phyloP scores from a whole-genome alignment of 768 basidiomycete species.

The Boletellus sp. region DNA sequence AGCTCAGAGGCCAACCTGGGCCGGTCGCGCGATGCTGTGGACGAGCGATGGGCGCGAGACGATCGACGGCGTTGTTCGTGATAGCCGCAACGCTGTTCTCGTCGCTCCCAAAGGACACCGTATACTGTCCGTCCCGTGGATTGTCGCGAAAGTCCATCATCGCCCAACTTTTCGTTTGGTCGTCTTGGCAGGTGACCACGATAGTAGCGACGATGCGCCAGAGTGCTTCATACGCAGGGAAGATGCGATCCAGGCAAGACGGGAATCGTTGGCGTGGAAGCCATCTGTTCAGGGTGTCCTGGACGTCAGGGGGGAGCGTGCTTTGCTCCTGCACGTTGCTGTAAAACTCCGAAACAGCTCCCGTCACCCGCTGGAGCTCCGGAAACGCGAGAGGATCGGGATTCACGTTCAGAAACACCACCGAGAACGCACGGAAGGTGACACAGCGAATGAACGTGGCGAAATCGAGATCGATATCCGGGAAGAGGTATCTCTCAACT shows the following conservation, averaged over 20 bases:
- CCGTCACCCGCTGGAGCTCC: constrained; percentile 37
- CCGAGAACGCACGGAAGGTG: constrained; percentile 41
- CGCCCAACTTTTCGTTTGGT: constrained; percentile 18
- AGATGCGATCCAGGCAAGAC: constrained; percentile 45
- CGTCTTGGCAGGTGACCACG: constrained; percentile 30
- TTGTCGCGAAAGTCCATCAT: constrained; percentile 39
- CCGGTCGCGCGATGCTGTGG: constrained; percentile 2
- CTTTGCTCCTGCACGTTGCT: constrained; percentile 27
- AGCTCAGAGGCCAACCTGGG: constrained; percentile 11
- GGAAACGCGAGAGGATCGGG: constrained; percentile 16
- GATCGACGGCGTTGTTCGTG: constrained; percentile 14
- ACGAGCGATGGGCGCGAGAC: constrained; percentile 18
- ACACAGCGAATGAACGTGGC: constrained; percentile 42
- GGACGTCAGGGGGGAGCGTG: constrained; percentile 34
- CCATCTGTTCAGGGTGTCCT: constrained; percentile 37
- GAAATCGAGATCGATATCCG: constrained; percentile 25
- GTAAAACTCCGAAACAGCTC: constrained; percentile 42
- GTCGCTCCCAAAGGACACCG: neutral
- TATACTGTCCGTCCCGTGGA: constrained; percentile 26
- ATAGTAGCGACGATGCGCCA: constrained; percentile 59
- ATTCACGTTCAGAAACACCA: constrained; percentile 39
- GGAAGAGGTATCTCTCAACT: constrained; percentile 10
- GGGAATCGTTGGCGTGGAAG: constrained; percentile 29
- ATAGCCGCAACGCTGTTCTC: constrained; percentile 19
- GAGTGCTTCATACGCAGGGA: constrained; percentile 59